phyloP scores from a whole-genome alignment of 352 stramenopile genomes.

The Pythium inflatum region DNA sequence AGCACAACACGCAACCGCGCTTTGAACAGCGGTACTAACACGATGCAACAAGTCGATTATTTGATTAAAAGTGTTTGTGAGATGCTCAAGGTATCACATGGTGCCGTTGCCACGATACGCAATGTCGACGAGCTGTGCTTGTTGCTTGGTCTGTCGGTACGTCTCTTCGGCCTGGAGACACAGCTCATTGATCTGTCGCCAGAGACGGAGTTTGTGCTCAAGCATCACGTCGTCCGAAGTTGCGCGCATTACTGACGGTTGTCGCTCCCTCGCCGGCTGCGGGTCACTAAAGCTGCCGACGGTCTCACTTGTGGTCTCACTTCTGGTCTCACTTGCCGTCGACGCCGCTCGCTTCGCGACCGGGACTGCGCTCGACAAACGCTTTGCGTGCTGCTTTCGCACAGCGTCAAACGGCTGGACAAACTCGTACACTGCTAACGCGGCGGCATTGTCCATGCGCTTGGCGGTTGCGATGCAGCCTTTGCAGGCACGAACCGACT shows the following conservation, averaged over 20 bases:
- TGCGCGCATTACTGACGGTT: no score
- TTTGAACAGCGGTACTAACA: no score
- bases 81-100: no score
- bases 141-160: no score
- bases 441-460: background rate
- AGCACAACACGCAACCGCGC: no score
- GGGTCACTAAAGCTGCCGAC: background rate
- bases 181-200: conserved; percentile 18
- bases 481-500: background rate
- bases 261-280: background rate
- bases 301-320: background rate
- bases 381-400: background rate
- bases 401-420: conserved; percentile 19
- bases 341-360: no score
- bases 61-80: no score
- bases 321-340: background rate
- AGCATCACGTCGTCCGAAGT: conserved; percentile 4
- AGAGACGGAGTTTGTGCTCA: conserved; percentile 1
- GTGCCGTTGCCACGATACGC: no score
- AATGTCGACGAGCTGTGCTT: no score
- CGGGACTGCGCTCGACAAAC: background rate
- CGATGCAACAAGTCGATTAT: no score
- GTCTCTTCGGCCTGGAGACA: conserved; percentile 19
- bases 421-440: conserved; percentile 22
- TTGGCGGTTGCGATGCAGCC: conserved; percentile 13